Evolutionary conservation across 768 basidiomycete species (phyloP).

Genomic region (Russula dissimulans): DNA sequence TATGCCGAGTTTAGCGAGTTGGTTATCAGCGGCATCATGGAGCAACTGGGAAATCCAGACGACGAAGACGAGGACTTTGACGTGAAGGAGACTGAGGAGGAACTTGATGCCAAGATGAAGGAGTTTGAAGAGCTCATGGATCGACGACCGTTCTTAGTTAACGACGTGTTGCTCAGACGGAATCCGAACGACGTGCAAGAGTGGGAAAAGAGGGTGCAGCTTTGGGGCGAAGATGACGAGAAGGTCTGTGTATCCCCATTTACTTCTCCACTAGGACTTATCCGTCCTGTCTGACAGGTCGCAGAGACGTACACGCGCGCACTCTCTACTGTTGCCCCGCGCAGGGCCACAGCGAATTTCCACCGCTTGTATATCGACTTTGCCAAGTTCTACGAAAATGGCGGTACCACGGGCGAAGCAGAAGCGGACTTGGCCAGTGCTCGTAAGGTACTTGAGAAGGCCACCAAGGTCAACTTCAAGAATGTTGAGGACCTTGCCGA

Average conservation of each 20-base stretch:
- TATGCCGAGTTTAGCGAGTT: slow-evolving; percentile 92
- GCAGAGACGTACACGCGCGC: slow-evolving; percentile 91
- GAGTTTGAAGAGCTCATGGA: slow-evolving; percentile 94
- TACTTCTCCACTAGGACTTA: neutral
- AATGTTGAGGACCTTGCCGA: slow-evolving; percentile 97
- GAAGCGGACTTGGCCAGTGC: slow-evolving; percentile 79
- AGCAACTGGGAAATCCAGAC: slow-evolving; percentile 68
- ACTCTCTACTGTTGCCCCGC: slow-evolving; percentile 76
- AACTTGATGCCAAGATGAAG: slow-evolving; percentile 83
- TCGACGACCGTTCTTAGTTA: slow-evolving; percentile 88
- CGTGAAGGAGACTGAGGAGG: slow-evolving; percentile 65
- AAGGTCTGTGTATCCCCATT: slow-evolving; percentile 45
- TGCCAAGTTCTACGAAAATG: slow-evolving; percentile 96
- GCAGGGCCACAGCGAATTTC: slow-evolving; percentile 84
- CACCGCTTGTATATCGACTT: slow-evolving; percentile 91
- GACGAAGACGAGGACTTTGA: slow-evolving; percentile 72
- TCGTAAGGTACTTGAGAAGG: slow-evolving; percentile 90
- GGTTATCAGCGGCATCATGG: slow-evolving; percentile 85
- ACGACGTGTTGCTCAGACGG: slow-evolving; percentile 85
- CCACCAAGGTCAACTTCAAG: slow-evolving; percentile 84
- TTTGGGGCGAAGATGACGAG: slow-evolving; percentile 89
- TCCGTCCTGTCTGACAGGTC: slow-evolving; percentile 40
- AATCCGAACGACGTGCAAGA: slow-evolving; percentile 98
- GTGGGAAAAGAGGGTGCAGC: slow-evolving; percentile 95
- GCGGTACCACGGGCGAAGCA: slow-evolving; percentile 70